A percentile compares a stretch with the other conserved stretches of the same genome.
Evolutionary conservation across 2,329 filamentous ascomycete genomes (phyloP).

Genomic region (Teratosphaeria gauchensis): DNA sequence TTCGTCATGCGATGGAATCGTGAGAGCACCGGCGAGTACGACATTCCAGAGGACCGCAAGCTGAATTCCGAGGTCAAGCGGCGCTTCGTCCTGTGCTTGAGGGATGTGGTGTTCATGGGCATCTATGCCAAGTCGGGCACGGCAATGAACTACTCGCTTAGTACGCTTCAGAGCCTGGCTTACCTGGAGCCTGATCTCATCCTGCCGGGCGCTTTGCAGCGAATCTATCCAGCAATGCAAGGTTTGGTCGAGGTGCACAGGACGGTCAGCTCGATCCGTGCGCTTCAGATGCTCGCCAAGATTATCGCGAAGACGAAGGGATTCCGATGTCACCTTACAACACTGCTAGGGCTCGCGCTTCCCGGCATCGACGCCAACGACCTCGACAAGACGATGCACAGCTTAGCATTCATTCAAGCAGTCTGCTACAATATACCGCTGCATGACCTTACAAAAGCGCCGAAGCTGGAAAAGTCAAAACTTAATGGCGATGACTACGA

Average conservation of each 20-base stretch:
- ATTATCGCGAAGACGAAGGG: constrained; percentile 88
- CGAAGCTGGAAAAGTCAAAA: constrained; percentile 29
- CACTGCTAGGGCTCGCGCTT: constrained; percentile 79
- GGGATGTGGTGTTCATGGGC: constrained; percentile 95
- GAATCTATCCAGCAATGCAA: constrained; percentile 94
- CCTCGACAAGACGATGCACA: constrained; percentile 89
- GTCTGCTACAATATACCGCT: constrained; percentile 96
- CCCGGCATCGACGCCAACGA: constrained; percentile 98
- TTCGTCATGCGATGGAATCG: constrained; percentile 98
- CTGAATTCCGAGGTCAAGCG: constrained; percentile 74
- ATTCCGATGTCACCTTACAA: constrained; percentile 93
- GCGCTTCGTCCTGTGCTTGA: constrained; percentile 79
- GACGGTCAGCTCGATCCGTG: constrained; percentile 85
- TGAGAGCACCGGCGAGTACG: constrained; percentile 84
- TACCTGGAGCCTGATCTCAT: constrained; percentile 88
- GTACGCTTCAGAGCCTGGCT: constrained; percentile 77
- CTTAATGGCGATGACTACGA: constrained; percentile 21
- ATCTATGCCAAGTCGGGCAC: constrained; percentile 93
- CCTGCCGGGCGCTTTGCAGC: constrained; percentile 81
- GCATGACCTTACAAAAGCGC: constrained; percentile 61
- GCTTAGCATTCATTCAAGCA: constrained; percentile 87
- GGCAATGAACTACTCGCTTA: constrained; percentile 83
- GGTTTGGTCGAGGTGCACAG: constrained; percentile 94
- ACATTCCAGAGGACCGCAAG: constrained; percentile 67
- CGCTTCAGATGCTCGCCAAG: constrained; percentile 83